A percentile compares a stretch with the other conserved stretches of the same genome.
Evolutionary conservation across 352 stramenopile genomes (phyloP).

Genomic region (Phytopythium delawarense): DNA sequence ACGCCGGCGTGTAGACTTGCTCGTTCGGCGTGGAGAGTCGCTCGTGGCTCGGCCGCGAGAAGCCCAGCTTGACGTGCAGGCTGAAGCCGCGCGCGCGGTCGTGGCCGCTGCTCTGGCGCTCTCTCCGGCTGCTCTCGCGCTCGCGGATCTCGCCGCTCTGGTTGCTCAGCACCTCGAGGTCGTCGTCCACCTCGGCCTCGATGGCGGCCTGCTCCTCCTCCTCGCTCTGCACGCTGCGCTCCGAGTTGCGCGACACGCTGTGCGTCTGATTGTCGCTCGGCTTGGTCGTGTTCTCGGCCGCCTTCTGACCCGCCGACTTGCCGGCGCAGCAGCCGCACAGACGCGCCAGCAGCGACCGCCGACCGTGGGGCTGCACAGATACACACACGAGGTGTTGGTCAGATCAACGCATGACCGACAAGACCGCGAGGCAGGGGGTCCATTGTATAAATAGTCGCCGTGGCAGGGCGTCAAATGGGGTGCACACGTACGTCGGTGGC

Average conservation of each 20-base stretch:
- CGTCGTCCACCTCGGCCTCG: constrained; percentile 75
- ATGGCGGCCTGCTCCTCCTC: constrained; percentile 65
- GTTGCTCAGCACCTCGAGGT: constrained; percentile 72
- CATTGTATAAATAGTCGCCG: constrained; percentile 9
- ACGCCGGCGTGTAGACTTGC: constrained; percentile 27
- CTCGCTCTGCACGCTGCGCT: constrained; percentile 50
- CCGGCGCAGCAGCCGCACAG: constrained; percentile 3
- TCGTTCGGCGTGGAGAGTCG: constrained; percentile 5
- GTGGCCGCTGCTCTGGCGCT: constrained; percentile 22
- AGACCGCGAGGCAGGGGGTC: background rate
- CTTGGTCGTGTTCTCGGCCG: constrained; percentile 22
- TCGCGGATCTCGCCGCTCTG: constrained; percentile 55
- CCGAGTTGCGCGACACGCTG: constrained; percentile 48
- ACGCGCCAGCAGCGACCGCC: constrained; percentile 5
- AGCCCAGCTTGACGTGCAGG: constrained; percentile 50
- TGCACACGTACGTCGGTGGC: constrained; percentile 59
- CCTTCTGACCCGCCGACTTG: background rate
- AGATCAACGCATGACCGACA: background rate
- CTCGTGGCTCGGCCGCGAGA: constrained; percentile 8
- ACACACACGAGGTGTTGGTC: background rate
- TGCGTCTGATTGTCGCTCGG: constrained; percentile 45
- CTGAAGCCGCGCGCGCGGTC: constrained; percentile 47
- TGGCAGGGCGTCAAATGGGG: constrained; percentile 22
- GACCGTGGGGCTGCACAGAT: background rate
- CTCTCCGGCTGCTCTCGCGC: constrained; percentile 28